Percentiles rank a stretch among this genome's conserved stretches.
phyloP scores from a whole-genome alignment of 2,329 filamentous ascomycete species.

The Nothopassalora personata region DNA sequence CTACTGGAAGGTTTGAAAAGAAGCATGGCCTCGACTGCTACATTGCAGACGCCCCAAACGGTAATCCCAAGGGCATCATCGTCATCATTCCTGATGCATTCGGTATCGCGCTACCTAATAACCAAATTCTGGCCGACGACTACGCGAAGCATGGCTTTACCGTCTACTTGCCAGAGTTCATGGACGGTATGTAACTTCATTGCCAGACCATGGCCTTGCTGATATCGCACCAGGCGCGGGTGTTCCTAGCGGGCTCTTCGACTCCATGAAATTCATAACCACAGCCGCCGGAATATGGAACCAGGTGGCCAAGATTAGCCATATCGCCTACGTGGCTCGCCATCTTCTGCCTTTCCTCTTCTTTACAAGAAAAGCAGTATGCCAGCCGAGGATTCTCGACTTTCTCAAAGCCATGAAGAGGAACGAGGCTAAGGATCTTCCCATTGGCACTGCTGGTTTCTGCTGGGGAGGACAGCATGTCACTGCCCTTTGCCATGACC shows the following conservation, averaged over 20 bases:
- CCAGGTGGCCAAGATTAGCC: conserved; percentile 29
- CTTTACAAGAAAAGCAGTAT: conserved; percentile 6
- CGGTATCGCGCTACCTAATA: conserved; percentile 34
- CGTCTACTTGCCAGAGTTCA: conserved; percentile 36
- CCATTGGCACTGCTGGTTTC: conserved; percentile 34
- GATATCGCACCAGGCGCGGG: conserved; percentile 19
- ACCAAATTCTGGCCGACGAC: conserved; percentile 34
- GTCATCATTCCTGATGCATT: conserved; percentile 38
- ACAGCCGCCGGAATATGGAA: conserved; percentile 28
- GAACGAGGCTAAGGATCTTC: conserved; percentile 27
- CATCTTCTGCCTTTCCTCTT: conserved; percentile 27
- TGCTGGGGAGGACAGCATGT: conserved; percentile 34
- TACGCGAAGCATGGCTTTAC: conserved; percentile 31
- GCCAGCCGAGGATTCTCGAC: conserved; percentile 23
- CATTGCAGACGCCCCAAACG: conserved; percentile 31
- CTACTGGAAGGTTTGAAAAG: conserved; percentile 31
- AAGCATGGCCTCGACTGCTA: conserved; percentile 36
- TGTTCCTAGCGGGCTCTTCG: conserved; percentile 26
- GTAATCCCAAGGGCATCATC: conserved; percentile 32
- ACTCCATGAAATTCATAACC: conserved; percentile 24
- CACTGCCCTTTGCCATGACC: conserved; percentile 31
- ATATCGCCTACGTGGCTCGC: conserved; percentile 22
- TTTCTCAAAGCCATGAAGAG: conserved; percentile 29
- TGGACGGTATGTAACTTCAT: conserved; percentile 25
- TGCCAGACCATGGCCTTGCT: background rate